Conservation (phyloP, 495 filamentous ascomycete species). For the Neurospora sp. region DNA sequence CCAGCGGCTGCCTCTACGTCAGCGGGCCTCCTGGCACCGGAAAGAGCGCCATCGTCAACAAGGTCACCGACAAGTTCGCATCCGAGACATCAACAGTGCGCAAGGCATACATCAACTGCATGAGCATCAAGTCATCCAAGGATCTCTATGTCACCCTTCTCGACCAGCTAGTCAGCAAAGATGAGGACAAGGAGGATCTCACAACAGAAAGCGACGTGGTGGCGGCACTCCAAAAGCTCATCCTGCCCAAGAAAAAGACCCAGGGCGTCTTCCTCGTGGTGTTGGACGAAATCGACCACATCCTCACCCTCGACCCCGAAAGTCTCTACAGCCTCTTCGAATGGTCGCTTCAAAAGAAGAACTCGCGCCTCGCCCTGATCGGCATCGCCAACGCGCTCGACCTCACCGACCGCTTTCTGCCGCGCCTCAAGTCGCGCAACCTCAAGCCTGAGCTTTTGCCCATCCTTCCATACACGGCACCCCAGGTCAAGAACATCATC, state of each 20-base stretch:
- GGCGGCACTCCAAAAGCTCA: conserved; percentile 51
- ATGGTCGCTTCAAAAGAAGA: conserved; percentile 65
- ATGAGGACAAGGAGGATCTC: conserved; percentile 13
- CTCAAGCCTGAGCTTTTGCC: conserved; percentile 82
- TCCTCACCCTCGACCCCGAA: conserved; percentile 75
- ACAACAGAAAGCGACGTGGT: conserved; percentile 40
- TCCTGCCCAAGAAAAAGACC: conserved; percentile 50
- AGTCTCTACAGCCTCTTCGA: conserved; percentile 86
- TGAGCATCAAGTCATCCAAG: conserved; percentile 76
- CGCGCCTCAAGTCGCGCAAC: conserved; percentile 83
- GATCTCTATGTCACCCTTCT: conserved; percentile 73
- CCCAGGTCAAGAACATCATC: conserved; percentile 82
- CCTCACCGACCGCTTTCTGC: conserved; percentile 88
- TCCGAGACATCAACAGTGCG: conserved; percentile 42
- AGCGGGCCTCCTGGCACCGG: conserved; percentile 94
- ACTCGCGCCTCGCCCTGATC: conserved; percentile 70
- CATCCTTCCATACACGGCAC: conserved; percentile 83
- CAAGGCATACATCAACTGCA: conserved; percentile 83
- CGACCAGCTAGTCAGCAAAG: conserved; percentile 33
- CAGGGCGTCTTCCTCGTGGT: conserved; percentile 61
- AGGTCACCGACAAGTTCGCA: conserved; percentile 53
- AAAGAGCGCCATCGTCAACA: conserved; percentile 84
- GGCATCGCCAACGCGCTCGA: conserved; percentile 97
- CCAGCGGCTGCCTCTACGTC: conserved; percentile 85
- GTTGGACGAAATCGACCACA: conserved; percentile 90